Conservation (phyloP, 164 flowering plant species). For the Stephania cephalantha region DNA sequence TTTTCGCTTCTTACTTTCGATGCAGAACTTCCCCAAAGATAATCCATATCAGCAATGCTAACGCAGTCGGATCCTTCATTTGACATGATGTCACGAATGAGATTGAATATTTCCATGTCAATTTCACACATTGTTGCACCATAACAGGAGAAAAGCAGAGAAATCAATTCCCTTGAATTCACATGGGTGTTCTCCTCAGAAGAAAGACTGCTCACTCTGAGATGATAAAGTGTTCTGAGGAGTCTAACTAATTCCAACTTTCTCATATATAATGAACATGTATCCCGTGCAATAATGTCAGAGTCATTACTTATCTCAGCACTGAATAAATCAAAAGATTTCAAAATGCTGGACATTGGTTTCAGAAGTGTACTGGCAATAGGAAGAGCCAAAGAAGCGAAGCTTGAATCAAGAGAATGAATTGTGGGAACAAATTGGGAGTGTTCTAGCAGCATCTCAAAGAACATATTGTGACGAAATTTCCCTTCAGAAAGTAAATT, state of each 20-base stretch:
- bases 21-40: constrained; percentile 82
- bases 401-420: constrained; percentile 23
- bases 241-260: constrained; percentile 69
- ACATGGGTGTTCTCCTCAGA: constrained; percentile 34
- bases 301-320: constrained; percentile 16
- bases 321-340: constrained; percentile 27
- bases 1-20: constrained; percentile 40
- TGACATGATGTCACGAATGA: constrained; percentile 55
- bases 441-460: constrained; percentile 69
- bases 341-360: constrained; percentile 67
- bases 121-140: constrained; percentile 67
- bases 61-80: constrained; percentile 26
- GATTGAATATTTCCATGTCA: constrained; percentile 64
- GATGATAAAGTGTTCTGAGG: constrained; percentile 46
- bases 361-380: constrained; percentile 38
- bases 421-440: constrained; percentile 65
- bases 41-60: constrained; percentile 52
- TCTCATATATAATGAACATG: constrained; percentile 17
- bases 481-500: constrained; percentile 35
- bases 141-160: constrained; percentile 70
- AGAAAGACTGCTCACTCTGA: constrained; percentile 18
- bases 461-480: constrained; percentile 29
- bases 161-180: constrained; percentile 51
- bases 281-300: constrained; percentile 12
- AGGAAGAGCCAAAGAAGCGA: constrained; percentile 25